phyloP scores from a whole-genome alignment of 2,329 filamentous ascomycete species.

The Coniochaeta hoffmannii region DNA sequence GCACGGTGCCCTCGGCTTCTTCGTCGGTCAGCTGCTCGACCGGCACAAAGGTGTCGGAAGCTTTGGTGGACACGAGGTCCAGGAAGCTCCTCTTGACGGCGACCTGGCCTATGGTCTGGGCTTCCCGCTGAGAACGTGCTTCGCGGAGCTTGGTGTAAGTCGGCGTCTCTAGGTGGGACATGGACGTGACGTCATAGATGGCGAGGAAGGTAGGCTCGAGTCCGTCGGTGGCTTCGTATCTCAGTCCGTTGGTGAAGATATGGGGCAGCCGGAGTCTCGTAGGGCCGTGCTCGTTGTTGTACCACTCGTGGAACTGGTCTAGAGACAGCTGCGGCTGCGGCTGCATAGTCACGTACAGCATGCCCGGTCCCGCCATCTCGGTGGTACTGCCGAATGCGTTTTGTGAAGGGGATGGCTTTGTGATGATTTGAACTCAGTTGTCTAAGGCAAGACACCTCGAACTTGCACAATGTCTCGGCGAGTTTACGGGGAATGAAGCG shows the following conservation, averaged over 20 bases:
- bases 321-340: constrained; percentile 58
- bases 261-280: constrained; percentile 68
- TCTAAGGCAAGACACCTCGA: no score
- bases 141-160: constrained; percentile 62
- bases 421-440: no score
- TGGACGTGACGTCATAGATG: constrained; percentile 72
- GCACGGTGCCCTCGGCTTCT: constrained; percentile 50
- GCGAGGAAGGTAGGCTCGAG: constrained; percentile 65
- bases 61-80: constrained; percentile 53
- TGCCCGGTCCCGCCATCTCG: constrained; percentile 41
- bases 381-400: neutral
- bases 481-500: no score
- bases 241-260: constrained; percentile 68
- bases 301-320: constrained; percentile 82
- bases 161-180: constrained; percentile 61
- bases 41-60: constrained; percentile 48
- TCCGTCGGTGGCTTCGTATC: constrained; percentile 63
- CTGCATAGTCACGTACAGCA: constrained; percentile 84
- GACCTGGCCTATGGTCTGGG: constrained; percentile 45
- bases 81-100: constrained; percentile 65
- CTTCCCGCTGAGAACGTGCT: constrained; percentile 46
- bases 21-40: constrained; percentile 53
- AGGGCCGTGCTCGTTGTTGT: constrained; percentile 89
- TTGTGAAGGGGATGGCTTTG: neutral
- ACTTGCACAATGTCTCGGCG: no score